Evolutionary conservation across 2,329 filamentous ascomycete species (phyloP).

Genomic region (Ophiostoma populinum): DNA sequence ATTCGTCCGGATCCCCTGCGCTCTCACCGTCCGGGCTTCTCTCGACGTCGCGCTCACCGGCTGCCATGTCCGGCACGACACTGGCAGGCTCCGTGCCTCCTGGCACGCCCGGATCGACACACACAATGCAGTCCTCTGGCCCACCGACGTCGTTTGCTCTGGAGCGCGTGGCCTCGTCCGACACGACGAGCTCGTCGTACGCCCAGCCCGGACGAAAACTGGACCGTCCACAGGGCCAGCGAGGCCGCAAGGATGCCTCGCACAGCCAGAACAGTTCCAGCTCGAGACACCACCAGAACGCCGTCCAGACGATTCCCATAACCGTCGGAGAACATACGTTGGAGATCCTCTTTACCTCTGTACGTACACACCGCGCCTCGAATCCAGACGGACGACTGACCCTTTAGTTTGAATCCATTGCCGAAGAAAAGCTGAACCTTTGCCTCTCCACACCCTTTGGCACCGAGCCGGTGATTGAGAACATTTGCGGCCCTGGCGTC

Average conservation of each 20-base stretch:
- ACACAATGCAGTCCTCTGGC: slow-evolving; percentile 15
- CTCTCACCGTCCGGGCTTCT: slow-evolving; percentile 4
- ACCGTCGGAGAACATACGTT: slow-evolving; percentile 97
- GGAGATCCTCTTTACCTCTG: slow-evolving; percentile 87
- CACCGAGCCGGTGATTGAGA: slow-evolving; percentile 68
- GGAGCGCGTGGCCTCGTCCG: slow-evolving; percentile 23
- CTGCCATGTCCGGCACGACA: slow-evolving; percentile 29
- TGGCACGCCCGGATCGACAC: too few species aligned
- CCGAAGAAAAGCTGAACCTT: slow-evolving; percentile 88
- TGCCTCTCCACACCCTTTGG: slow-evolving; percentile 68
- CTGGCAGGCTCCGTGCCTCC: too few species aligned
- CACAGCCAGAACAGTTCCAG: slow-evolving; percentile 65
- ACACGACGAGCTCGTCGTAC: slow-evolving; percentile 16
- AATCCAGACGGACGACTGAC: neutral
- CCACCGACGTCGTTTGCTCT: slow-evolving; percentile 24
- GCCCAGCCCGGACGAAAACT: slow-evolving; percentile 32
- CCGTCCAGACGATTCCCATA: slow-evolving; percentile 64
- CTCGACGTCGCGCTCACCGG: slow-evolving; percentile 23
- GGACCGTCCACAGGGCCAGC: slow-evolving; percentile 46
- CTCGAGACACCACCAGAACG: slow-evolving; percentile 52
- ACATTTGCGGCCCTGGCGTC: slow-evolving; percentile 76
- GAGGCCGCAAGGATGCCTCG: slow-evolving; percentile 51
- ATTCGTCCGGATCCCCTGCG: slow-evolving; percentile 18
- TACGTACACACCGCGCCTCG: slow-evolving; percentile 23
- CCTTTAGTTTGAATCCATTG: slow-evolving; percentile 65